Evolutionary conservation across 805 yeast species (phyloP).

Genomic region (Suhomyces kilbournensis): DNA sequence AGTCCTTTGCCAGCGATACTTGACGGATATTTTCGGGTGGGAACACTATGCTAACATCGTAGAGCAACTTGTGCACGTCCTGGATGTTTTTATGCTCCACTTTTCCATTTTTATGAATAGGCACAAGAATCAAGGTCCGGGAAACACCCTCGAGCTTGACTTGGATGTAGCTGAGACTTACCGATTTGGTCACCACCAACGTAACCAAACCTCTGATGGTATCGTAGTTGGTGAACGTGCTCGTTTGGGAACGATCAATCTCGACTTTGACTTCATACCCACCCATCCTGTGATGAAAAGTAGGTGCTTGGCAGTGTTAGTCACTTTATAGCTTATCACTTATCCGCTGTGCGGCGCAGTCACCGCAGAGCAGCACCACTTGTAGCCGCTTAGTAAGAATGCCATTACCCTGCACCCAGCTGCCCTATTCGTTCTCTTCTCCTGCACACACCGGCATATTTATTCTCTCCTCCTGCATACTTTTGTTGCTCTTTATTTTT

Average conservation of each 20-base stretch:
- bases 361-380: not conserved
- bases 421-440: not conserved
- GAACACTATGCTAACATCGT: constrained; percentile 48
- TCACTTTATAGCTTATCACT: not conserved
- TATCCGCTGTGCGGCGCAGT: not conserved
- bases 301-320: not conserved
- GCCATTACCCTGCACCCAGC: not conserved
- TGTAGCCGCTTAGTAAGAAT: not conserved
- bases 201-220: constrained; percentile 39
- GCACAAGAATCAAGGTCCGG: constrained; percentile 32
- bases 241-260: constrained; percentile 35
- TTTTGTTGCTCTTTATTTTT: not conserved
- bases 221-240: constrained; percentile 48
- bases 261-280: constrained; percentile 26
- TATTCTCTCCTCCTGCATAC: not conserved
- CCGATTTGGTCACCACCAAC: constrained; percentile 37
- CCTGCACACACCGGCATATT: constrained; percentile 1
- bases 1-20: constrained; percentile 42
- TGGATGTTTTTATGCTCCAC: constrained; percentile 16
- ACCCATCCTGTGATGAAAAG: constrained; percentile 3
- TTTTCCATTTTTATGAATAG: constrained; percentile 10
- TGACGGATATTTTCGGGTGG: constrained; percentile 50
- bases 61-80: constrained; percentile 47
- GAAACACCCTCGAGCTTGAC: constrained; percentile 54
- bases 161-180: constrained; percentile 45